Base-by-base conservation (phyloP, 345 rosid genomes). In the Arabidopsis suecica region DNA sequence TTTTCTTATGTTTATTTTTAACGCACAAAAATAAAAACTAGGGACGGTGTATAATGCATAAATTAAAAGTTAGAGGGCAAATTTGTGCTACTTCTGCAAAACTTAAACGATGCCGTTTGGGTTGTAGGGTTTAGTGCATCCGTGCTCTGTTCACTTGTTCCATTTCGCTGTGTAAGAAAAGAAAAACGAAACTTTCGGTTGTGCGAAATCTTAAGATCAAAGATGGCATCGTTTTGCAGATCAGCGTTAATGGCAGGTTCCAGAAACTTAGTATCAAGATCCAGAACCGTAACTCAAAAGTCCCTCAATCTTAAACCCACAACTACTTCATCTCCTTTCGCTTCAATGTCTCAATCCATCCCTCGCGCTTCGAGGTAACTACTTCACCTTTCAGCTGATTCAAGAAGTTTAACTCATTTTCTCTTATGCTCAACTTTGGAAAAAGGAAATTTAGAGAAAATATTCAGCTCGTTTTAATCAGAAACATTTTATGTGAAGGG, bases 151-250 rank as follows among this genome's bases (percentile, higher is more conserved):
- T 51, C 68, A 47, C 16, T 7, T 30, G 61, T 58, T 18, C 51
- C 33, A 38, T 50, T 12, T 45, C 69, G 12, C n/a, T 0, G 63
- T 42, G 64, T 14, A 28, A 62, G 28, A n/a, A 2, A 14, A 44
- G 44, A 6, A 32, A 6, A 60, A 42, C 4, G 3, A 3, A 38
- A 7, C 7, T 4, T 30, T 22, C 10, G 14, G n/a, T 9, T 55
- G 9, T 20, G 33, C 62, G 33, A 40, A 40, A 61, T 37, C 65
- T 38, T 20, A 23, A n/a, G 58, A 41, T 28, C 56, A 33, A 51
- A 69, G 71, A 77, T 80, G 82, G 84, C 84, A 23, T 83, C 81
- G 60, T 44, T 78, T 69, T 83, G 80, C 65, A 75, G 82, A 68
- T 75, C 86, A 53, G 74, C 71, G 9, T 25, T 83, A 58, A 40